Evolutionary conservation across 2,329 filamentous ascomycete species (phyloP), one percentile per base, ranked within the genome.

Genomic region (Alternaria burnsii): DNA sequence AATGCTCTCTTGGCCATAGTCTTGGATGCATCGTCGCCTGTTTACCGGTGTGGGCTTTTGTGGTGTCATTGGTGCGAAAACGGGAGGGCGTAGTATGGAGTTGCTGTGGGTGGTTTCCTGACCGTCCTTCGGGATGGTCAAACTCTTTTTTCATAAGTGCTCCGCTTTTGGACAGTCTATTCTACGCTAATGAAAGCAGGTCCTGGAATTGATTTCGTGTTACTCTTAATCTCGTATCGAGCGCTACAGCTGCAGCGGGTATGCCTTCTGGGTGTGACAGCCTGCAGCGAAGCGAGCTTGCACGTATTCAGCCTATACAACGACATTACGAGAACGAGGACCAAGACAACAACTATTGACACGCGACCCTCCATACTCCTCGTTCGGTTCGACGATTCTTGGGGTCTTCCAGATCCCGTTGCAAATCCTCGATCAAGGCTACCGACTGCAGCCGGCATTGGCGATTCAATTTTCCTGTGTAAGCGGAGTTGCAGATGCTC

Each of bases 111-210:
- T 67, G 53, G 59, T 66, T 55, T 41, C 18, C 56, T 24, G 46
- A 66, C 69, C 62, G 68, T 72, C 65, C 66, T 69, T 68, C 53
- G 52, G 52, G 74, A 66, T 70, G 77, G 74, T 68, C 53, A 51
- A 26, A 42, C 47, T 61, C 58, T 62, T 68, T 79, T 80, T 78
- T 76, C 71, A 82, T 82, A 81, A 78, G 80, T 82, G 11, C 52
- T 55, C 65, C 71, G 34, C 55, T 12, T 22, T 52, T 5, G 18
- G 60, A 42, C 52, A 65, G 41, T 52, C 53, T 22, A 47, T 74
- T 18, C 71, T 74, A 69, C 71, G 59, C 68, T 76, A 69, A 76
- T 59, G 6, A 22, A 20, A 20, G 16, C 41, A 65, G 54, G 42
- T 38, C 10, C 18, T 9, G 28, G 24, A 16, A 14, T 48, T 20